Evolutionary conservation across 1,139 yeast species (phyloP).

Genomic region (Kazachstania sp.): DNA sequence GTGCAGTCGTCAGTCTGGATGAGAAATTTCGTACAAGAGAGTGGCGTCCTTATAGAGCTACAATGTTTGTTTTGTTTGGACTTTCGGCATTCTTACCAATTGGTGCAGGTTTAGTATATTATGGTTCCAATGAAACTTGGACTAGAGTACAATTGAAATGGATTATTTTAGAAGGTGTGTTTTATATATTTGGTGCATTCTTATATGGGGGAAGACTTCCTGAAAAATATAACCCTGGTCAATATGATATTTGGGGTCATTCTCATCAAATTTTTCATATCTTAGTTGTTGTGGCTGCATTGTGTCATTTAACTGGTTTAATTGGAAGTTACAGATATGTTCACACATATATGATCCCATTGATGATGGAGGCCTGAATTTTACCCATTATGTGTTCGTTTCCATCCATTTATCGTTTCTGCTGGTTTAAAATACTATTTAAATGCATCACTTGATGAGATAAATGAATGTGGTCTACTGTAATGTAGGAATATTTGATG

Average conservation of each 20-base stretch:
- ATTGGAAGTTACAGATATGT: constrained; percentile 49
- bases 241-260: constrained; percentile 66
- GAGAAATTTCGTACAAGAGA: constrained; percentile 57
- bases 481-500: no score
- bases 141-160: constrained; percentile 50
- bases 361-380: not conserved
- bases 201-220: constrained; percentile 75
- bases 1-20: constrained; percentile 57
- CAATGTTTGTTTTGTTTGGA: constrained; percentile 75
- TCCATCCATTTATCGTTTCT: no score
- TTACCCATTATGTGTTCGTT: no score
- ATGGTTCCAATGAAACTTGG: constrained; percentile 40
- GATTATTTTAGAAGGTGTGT: constrained; percentile 59
- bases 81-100: constrained; percentile 72
- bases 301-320: constrained; percentile 62
- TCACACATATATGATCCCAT: constrained; percentile 26
- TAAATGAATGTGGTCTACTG: no score
- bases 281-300: constrained; percentile 73
- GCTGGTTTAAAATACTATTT: no score
- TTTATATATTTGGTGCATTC: constrained; percentile 71
- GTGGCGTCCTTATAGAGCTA: constrained; percentile 71
- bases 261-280: constrained; percentile 86
- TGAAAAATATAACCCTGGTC: constrained; percentile 61
- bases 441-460: no score
- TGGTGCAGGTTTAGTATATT: constrained; percentile 39